phyloP scores from a whole-genome alignment of 2,329 filamentous ascomycete species.

The Alternaria arbusti region DNA sequence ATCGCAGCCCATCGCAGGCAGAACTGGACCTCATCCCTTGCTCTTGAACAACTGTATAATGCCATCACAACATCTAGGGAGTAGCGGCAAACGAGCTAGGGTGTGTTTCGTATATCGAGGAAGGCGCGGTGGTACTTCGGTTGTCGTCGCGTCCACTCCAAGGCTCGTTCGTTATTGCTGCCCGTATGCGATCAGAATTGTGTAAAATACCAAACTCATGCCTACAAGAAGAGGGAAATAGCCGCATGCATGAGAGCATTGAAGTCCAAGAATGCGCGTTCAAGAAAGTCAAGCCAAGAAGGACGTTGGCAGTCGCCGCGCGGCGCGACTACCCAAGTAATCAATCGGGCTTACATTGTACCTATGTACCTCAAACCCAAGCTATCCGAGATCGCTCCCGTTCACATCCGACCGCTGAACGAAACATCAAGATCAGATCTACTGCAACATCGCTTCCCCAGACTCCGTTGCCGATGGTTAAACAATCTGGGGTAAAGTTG shows the following conservation, averaged over 20 bases:
- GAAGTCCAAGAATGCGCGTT: not conserved
- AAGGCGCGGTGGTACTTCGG: not conserved
- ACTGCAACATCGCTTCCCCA: not conserved
- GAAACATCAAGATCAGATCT: not conserved
- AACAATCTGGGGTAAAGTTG: not conserved
- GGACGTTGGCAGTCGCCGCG: not conserved
- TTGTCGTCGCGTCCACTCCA: not conserved
- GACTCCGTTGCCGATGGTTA: conserved; percentile 2
- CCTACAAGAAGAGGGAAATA: not conserved
- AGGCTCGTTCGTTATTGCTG: not conserved
- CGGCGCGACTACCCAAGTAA: not conserved
- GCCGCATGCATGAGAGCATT: not conserved
- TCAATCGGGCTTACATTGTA: not conserved
- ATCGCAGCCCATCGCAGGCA: not conserved
- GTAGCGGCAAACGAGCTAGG: not conserved
- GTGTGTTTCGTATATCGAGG: not conserved
- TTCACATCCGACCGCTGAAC: not conserved
- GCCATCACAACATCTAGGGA: not conserved
- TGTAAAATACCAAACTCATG: not conserved
- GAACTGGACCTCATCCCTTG: not conserved
- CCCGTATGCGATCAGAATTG: not conserved
- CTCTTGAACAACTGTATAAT: not conserved
- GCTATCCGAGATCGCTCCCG: not conserved
- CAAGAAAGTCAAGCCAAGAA: not conserved
- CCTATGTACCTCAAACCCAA: not conserved